A percentile compares a stretch with the other conserved stretches of the same genome.
Conservation (phyloP, 441 rosid genomes). For the Raphanus hybrid region DNA sequence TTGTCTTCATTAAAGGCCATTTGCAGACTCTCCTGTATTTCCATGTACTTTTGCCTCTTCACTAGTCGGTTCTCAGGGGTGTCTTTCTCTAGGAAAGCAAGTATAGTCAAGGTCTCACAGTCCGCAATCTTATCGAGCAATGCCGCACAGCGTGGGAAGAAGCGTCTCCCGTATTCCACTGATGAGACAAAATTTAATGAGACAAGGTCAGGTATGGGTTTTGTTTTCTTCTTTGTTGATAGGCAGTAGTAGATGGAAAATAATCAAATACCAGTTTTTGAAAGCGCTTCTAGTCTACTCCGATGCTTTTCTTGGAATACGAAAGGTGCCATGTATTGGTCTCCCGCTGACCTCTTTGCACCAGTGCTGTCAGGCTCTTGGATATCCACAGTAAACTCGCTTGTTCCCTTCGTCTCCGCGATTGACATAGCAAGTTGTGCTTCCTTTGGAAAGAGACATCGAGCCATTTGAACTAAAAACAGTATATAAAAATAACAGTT, state of each 20-base stretch:
- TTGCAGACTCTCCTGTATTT: slow-evolving; percentile 55
- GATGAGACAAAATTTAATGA: slow-evolving; percentile 24
- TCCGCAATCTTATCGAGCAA: slow-evolving; percentile 65
- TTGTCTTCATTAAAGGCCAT: slow-evolving; percentile 65
- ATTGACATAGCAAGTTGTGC: slow-evolving; percentile 76
- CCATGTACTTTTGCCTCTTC: slow-evolving; percentile 59
- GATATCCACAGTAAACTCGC: slow-evolving; percentile 51
- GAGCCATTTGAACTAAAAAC: slow-evolving; percentile 70
- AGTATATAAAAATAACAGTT: neutral
- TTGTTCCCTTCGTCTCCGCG: slow-evolving; percentile 63
- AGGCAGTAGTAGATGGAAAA: neutral
- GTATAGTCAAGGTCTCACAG: slow-evolving; percentile 50
- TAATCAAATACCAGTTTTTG: slow-evolving; percentile 61
- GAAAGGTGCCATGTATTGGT: slow-evolving; percentile 63
- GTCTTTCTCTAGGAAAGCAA: slow-evolving; percentile 51
- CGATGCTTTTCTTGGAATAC: slow-evolving; percentile 63
- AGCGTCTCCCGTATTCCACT: slow-evolving; percentile 79
- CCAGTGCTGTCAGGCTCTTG: neutral
- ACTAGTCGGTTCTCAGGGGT: slow-evolving; percentile 50
- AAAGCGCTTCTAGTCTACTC: slow-evolving; percentile 65
- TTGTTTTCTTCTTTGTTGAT: slow-evolving; percentile 9
- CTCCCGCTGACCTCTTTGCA: slow-evolving; percentile 43
- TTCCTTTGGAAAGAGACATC: slow-evolving; percentile 73
- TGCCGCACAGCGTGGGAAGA: slow-evolving; percentile 75
- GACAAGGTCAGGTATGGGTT: slow-evolving; percentile 5